Evolutionary conservation across 2,329 filamentous ascomycete genomes (phyloP), one percentile per base, ranked within the genome.

Genomic region (Chaetomiaceae sp.): DNA sequence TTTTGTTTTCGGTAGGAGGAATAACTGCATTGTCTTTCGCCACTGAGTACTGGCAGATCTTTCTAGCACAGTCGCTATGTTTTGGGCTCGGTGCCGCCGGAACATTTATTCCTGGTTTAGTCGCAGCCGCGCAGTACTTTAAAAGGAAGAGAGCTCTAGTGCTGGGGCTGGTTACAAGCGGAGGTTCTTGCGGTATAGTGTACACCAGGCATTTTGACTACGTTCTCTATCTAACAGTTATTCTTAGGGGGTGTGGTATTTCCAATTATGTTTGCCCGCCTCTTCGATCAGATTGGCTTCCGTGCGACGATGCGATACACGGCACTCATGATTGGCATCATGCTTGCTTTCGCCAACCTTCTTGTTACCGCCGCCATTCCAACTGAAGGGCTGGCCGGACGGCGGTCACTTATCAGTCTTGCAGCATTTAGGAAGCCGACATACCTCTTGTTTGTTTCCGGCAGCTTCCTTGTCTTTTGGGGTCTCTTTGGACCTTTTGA

Each of bases 21-120:
- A 36, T 49, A 9, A 34, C 42, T 20, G 46, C 46, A 7, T 34
- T 49, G 18, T 49, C 46, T 4, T 49, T 49, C 34, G 46, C 46
- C 10, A 41, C 46, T 20, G 36, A 41, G 29, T 49, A 49, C 46
- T 49, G 46, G 46, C 46, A 49, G 37, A 49, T 49, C 27, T 49
- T 49, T 9, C 36, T 49, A 27, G 46, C 46, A 2, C 36, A 49
- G 29, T 49, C 46, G 0, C 7, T 49, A 18, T 41, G 36, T 18
- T 49, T 49, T 16, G 46, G 46, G 3, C 37, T 49, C 9, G 46
- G 46, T n/a, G 46, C 46, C 9, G 36, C 46, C 14, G 46, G 46
- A 2, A 16, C 37, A 5, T 49, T 49, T 11, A 34, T 49, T 29
- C 20, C 46, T 27, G 46, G 46, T 11, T 13, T 49, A 18, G 46